Evolutionary conservation across 1,284 basidiomycete genomes (phyloP).

Genomic region (Xerocomus cyaneibrunnescens): DNA sequence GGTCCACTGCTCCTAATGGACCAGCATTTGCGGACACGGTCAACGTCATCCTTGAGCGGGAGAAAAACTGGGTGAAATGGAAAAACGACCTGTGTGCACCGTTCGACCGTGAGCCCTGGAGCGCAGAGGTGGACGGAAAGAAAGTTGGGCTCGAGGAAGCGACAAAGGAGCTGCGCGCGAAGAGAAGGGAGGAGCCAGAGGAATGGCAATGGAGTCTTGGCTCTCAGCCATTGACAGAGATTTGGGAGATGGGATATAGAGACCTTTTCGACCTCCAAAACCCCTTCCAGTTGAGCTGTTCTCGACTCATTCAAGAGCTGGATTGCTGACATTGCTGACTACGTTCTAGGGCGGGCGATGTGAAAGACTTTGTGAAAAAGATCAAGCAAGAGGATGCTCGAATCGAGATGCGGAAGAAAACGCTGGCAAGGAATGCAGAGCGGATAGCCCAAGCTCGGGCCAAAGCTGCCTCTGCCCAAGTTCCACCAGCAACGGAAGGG

Average conservation of each 20-base stretch:
- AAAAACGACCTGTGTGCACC: constrained; percentile 75
- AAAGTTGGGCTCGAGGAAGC: constrained; percentile 61
- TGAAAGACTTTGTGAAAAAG: constrained; percentile 70
- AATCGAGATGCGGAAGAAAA: constrained; percentile 60
- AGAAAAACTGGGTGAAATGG: constrained; percentile 86
- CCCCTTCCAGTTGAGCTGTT: constrained; percentile 58
- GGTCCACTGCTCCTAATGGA: constrained; percentile 72
- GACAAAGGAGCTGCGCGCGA: constrained; percentile 49
- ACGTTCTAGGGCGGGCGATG: constrained; percentile 57
- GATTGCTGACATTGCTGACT: constrained; percentile 6
- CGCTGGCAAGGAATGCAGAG: constrained; percentile 49
- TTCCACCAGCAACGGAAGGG: constrained; percentile 9
- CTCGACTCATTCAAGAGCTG: not conserved
- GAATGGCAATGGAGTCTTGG: constrained; percentile 65
- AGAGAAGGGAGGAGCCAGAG: constrained; percentile 53
- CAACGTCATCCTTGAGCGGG: constrained; percentile 66
- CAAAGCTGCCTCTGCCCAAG: constrained; percentile 37
- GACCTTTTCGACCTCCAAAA: constrained; percentile 59
- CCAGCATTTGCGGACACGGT: constrained; percentile 74
- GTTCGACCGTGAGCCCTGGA: constrained; percentile 71
- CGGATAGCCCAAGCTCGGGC: constrained; percentile 45
- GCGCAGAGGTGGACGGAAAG: constrained; percentile 45
- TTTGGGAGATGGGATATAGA: constrained; percentile 77
- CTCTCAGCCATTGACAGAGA: constrained; percentile 66
- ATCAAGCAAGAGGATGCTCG: constrained; percentile 63